A percentile compares a stretch with the other conserved stretches of the same genome.
Evolutionary conservation across 1,284 basidiomycete species (phyloP).

Genomic region (Rhodotorula sp.): DNA sequence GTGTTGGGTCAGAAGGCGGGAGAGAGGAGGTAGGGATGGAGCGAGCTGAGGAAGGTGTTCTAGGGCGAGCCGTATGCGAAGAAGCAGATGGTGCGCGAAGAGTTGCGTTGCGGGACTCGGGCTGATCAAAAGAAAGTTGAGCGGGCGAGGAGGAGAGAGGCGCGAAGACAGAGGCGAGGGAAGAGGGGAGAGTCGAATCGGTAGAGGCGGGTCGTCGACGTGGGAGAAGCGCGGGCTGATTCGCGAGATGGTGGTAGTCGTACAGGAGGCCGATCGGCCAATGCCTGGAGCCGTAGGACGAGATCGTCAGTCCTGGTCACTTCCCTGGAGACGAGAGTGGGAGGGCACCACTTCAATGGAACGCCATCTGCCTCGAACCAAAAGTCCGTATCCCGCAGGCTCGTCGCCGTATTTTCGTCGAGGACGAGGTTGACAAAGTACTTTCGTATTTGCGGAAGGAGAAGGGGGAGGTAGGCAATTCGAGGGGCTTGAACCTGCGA

Average conservation of each 20-base stretch:
- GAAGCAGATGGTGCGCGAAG: background rate
- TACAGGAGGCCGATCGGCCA: conserved; percentile 92
- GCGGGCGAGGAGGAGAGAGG: conserved; percentile 53
- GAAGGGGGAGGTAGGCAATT: conserved; percentile 83
- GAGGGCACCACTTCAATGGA: conserved; percentile 72
- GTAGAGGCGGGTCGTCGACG: background rate
- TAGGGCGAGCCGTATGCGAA: background rate
- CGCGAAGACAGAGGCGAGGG: conserved; percentile 58
- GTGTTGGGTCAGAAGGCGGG: background rate
- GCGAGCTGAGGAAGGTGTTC: background rate
- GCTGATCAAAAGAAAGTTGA: conserved; percentile 19
- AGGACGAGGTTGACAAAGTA: conserved; percentile 86
- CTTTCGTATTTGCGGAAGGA: conserved; percentile 77
- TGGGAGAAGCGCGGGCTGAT: background rate
- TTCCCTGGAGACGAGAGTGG: background rate
- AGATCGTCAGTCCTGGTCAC: background rate
- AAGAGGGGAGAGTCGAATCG: conserved; percentile 43
- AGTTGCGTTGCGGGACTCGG: background rate
- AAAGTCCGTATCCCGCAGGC: conserved; percentile 78
- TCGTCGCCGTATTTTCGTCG: conserved; percentile 66
- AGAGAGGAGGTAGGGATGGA: background rate
- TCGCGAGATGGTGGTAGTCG: conserved; percentile 57
- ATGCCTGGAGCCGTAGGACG: conserved; percentile 64
- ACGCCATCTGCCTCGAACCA: conserved; percentile 78
- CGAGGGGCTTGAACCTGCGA: conserved; percentile 66